Evolutionary conservation across 768 basidiomycete genomes (phyloP).

Genomic region (Rhodotorula taiwanensis): DNA sequence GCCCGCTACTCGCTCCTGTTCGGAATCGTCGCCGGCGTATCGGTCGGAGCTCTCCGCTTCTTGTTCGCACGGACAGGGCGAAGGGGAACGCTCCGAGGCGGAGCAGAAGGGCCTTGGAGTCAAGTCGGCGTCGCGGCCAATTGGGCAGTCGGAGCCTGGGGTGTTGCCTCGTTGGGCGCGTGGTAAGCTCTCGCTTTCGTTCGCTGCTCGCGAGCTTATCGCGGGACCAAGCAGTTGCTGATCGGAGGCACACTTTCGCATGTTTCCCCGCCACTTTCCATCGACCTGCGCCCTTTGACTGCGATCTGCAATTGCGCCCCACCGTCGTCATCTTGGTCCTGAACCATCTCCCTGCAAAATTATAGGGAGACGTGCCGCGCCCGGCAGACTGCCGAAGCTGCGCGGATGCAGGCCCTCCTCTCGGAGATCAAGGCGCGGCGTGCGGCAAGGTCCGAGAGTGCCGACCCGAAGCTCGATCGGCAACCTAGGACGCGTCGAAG

Average conservation of each 20-base stretch:
- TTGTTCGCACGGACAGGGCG: constrained; percentile 19
- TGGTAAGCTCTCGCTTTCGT: constrained; percentile 29
- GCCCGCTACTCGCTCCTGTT: constrained; percentile 30
- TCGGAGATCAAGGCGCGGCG: constrained; percentile 24
- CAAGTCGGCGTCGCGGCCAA: constrained; percentile 22
- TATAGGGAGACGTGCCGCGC: constrained; percentile 29
- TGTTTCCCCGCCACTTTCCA: not conserved
- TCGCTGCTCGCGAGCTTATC: no score
- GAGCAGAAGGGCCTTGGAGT: constrained; percentile 2
- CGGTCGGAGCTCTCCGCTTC: constrained; percentile 31
- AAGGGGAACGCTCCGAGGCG: constrained; percentile 5
- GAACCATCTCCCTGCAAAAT: no score
- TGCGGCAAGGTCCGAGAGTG: not conserved
- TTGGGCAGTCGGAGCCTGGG: constrained; percentile 36
- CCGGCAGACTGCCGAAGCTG: constrained; percentile 27
- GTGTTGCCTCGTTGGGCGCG: constrained; percentile 27
- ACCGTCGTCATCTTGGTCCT: no score
- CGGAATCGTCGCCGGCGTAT: constrained; percentile 33
- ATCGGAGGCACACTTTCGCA: no score
- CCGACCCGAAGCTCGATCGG: no score
- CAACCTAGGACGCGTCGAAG: no score
- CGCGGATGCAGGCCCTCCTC: constrained; percentile 29
- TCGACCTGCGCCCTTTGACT: no score
- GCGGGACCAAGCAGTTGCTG: no score
- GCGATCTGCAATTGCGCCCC: no score